phyloP scores from a whole-genome alignment of 345 rosid species.

The Physaria fendleri region DNA sequence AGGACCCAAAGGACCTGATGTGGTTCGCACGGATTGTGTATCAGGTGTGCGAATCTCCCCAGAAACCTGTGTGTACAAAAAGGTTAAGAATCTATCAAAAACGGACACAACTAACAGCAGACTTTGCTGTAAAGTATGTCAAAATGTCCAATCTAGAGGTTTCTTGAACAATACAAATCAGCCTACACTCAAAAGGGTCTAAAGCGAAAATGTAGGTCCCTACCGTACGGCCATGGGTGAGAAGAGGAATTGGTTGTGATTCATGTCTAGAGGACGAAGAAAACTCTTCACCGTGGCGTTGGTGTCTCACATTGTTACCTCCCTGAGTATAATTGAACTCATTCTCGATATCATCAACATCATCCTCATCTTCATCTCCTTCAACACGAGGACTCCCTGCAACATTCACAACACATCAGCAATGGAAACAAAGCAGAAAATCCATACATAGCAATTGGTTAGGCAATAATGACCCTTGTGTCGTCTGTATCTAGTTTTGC shows the following conservation, averaged over 20 bases:
- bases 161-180: not conserved
- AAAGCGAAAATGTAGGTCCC: constrained; percentile 20
- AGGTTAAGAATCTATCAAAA: constrained; percentile 2
- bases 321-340: constrained; percentile 81
- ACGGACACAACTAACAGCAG: not conserved
- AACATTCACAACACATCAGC: constrained; percentile 6
- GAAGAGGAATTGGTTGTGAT: constrained; percentile 91
- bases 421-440: not conserved
- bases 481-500: constrained; percentile 96
- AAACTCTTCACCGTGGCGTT: constrained; percentile 82
- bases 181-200: not conserved
- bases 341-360: constrained; percentile 89
- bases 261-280: constrained; percentile 89
- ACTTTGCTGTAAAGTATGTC: not conserved
- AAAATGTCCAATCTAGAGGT: not conserved
- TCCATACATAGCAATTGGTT: not conserved
- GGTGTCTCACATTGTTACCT: constrained; percentile 51
- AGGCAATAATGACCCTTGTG: constrained; percentile 53
- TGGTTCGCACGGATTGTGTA: constrained; percentile 88
- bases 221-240: constrained; percentile 83
- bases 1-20: constrained; percentile 97
- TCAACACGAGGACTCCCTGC: constrained; percentile 91
- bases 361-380: constrained; percentile 99
- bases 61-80: constrained; percentile 54
- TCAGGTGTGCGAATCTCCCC: constrained; percentile 97